Conservation (phyloP, 495 filamentous ascomycete genomes). For the Penicillium nucicola region DNA sequence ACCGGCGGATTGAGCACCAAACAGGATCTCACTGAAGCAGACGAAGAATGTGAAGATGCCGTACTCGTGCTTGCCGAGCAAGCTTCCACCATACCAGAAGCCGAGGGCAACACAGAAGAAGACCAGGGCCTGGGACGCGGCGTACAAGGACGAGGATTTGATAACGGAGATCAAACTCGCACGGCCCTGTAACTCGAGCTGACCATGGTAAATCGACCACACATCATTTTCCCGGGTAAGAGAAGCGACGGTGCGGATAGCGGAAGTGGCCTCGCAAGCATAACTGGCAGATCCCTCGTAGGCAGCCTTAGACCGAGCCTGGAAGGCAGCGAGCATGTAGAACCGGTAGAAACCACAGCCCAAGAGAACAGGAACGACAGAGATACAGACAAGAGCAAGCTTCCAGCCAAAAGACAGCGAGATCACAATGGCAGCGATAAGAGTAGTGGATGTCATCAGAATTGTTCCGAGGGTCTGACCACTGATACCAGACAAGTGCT, state of each 20-base stretch:
- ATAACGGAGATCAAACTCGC: conserved; percentile 63
- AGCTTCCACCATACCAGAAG: conserved; percentile 88
- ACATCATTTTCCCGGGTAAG: conserved; percentile 84
- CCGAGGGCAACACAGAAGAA: conserved; percentile 85
- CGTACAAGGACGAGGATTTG: conserved; percentile 71
- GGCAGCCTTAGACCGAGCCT: conserved; percentile 63
- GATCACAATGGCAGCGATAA: conserved; percentile 64
- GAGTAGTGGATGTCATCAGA: conserved; percentile 69
- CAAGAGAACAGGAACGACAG: conserved; percentile 73
- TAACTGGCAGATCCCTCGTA: conserved; percentile 76
- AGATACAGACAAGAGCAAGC: conserved; percentile 77
- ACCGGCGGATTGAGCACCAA: conserved; percentile 82
- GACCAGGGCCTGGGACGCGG: conserved; percentile 71
- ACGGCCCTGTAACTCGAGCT: conserved; percentile 60
- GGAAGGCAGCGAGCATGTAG: conserved; percentile 74
- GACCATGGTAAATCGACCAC: conserved; percentile 63
- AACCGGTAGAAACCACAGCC: conserved; percentile 84
- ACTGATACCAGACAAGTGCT: conserved; percentile 77
- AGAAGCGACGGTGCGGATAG: conserved; percentile 90
- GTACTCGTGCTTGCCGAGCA: conserved; percentile 70
- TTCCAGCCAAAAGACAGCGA: conserved; percentile 82
- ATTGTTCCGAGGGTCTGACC: conserved; percentile 80
- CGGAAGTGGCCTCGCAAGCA: conserved; percentile 86
- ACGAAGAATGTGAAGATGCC: conserved; percentile 80
- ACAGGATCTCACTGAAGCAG: conserved; percentile 75